phyloP scores from a whole-genome alignment of 108 stramenopile genomes.

The Skeletonema costatum region DNA sequence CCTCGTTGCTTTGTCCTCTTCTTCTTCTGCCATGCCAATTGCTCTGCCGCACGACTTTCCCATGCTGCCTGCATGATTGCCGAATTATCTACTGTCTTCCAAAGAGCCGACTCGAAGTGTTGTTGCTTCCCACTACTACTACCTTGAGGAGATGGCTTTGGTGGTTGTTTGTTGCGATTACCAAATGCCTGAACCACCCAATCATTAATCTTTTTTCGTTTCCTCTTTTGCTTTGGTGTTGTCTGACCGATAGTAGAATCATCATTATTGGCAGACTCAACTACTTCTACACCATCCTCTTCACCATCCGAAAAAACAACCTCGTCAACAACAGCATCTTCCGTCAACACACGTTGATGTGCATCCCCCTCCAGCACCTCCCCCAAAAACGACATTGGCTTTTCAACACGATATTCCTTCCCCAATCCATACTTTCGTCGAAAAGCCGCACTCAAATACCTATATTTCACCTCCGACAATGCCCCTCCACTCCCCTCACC shows the following conservation, averaged over 20 bases:
- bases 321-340: constrained; percentile 42
- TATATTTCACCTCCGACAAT: constrained; percentile 61
- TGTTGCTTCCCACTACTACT: background rate
- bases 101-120: constrained; percentile 9
- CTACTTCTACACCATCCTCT: constrained; percentile 1
- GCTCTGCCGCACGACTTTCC: constrained; percentile 36
- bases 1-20: background rate
- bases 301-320: constrained; percentile 15
- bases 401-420: constrained; percentile 33
- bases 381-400: constrained; percentile 22
- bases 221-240: background rate
- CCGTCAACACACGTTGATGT: constrained; percentile 1
- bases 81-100: constrained; percentile 27
- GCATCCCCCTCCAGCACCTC: constrained; percentile 19
- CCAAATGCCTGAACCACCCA: constrained; percentile 41
- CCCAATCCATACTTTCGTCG: constrained; percentile 65
- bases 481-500: constrained; percentile 41
- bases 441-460: constrained; percentile 62
- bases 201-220: constrained; percentile 23
- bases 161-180: background rate
- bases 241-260: background rate
- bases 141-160: background rate
- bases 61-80: constrained; percentile 37
- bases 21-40: constrained; percentile 8
- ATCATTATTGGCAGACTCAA: background rate